Evolutionary conservation across 768 basidiomycete species (phyloP).

Genomic region (Nidularia pulvinata): DNA sequence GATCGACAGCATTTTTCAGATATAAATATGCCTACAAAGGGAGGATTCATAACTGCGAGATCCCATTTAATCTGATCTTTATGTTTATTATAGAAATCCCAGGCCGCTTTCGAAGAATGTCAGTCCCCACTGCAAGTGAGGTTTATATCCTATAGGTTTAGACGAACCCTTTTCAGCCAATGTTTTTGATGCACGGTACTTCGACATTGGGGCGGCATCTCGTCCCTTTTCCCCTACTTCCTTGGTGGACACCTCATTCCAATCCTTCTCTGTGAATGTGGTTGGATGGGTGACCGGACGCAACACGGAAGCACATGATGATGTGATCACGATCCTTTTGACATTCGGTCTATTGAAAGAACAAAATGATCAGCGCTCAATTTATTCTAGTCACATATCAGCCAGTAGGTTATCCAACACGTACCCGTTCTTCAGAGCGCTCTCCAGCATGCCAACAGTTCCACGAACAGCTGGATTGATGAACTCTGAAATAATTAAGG

Average conservation of each 20-base stretch:
- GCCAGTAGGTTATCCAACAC: background rate
- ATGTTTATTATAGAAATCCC: constrained; percentile 27
- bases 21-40: constrained; percentile 26
- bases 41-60: constrained; percentile 47
- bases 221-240: background rate
- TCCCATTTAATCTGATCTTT: constrained; percentile 42
- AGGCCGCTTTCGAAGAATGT: constrained; percentile 22
- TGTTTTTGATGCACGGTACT: background rate
- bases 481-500: background rate
- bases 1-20: background rate
- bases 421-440: constrained; percentile 36
- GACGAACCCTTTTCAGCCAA: constrained; percentile 2
- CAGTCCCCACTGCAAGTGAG: background rate
- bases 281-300: background rate
- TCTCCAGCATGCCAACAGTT: constrained; percentile 34
- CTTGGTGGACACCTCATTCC: background rate
- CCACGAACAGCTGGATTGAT: constrained; percentile 37
- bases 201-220: background rate
- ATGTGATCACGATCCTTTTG: background rate
- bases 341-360: background rate
- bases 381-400: background rate
- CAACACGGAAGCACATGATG: background rate
- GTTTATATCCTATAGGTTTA: background rate
- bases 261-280: background rate
- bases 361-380: no score